These are phyloP conservation scores for Durotheca rogersii DNA, from an alignment of 495 filamentous ascomycete genomes.

Conservation along the genomic window DNA sequence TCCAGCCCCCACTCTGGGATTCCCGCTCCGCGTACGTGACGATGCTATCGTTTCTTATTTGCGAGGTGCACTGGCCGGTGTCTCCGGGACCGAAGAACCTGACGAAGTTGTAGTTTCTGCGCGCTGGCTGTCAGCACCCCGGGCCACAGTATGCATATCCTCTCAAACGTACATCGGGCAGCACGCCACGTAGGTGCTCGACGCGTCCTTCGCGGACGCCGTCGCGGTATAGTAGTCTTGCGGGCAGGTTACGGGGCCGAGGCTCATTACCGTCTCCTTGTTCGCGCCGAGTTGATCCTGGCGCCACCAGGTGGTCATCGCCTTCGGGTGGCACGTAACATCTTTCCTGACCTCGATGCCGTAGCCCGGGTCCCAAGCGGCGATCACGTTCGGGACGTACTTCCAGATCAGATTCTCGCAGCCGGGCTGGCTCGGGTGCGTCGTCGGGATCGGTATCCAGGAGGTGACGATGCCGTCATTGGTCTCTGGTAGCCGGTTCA, in stretches of 20 bases:
- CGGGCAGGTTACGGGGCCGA: slow-evolving; percentile 33
- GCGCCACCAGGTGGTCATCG: slow-evolving; percentile 34
- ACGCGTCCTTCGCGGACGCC: slow-evolving; percentile 19
- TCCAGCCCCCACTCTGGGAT: slow-evolving; percentile 5
- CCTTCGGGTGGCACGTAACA: slow-evolving; percentile 27
- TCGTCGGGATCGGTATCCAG: slow-evolving; percentile 31
- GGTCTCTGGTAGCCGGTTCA: slow-evolving; percentile 31
- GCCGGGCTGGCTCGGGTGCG: slow-evolving; percentile 23
- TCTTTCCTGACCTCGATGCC: slow-evolving; percentile 16
- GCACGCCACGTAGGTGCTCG: slow-evolving; percentile 32
- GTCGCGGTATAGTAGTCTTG: slow-evolving; percentile 36
- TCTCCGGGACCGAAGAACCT: slow-evolving; percentile 2
- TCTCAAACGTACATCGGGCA: slow-evolving; percentile 32
- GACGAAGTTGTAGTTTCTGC: slow-evolving; percentile 27
- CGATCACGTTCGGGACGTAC: slow-evolving; percentile 12
- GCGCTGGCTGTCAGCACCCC: slow-evolving; percentile 5
- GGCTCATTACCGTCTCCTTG: slow-evolving; percentile 20
- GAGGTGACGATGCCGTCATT: slow-evolving; percentile 28
- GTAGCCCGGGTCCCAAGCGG: slow-evolving; percentile 34
- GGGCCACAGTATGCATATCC: background rate
- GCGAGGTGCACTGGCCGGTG: slow-evolving; percentile 31
- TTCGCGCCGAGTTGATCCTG: slow-evolving; percentile 19
- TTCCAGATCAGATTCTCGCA: slow-evolving; percentile 23
- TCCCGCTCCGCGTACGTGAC: slow-evolving; percentile 21
- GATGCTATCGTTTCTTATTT: slow-evolving; percentile 14